Evolutionary conservation across 768 basidiomycete species (phyloP).

Genomic region (Kockovaella imperatae): DNA sequence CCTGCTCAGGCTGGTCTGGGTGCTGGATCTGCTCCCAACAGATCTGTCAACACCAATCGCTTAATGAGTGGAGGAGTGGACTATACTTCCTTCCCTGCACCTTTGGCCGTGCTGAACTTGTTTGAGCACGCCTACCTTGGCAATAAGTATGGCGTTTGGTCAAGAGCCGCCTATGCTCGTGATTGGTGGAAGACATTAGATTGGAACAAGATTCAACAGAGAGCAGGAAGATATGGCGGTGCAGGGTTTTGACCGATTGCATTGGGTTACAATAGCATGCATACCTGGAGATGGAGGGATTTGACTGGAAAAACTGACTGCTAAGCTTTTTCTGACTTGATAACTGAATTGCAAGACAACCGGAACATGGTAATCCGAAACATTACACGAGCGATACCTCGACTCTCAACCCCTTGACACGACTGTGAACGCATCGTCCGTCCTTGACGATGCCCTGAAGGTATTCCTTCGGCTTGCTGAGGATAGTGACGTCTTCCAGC

Average conservation of each 20-base stretch:
- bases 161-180: slow-evolving; percentile 31
- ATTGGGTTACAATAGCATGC: too few relatives aligned
- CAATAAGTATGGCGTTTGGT: slow-evolving; percentile 36
- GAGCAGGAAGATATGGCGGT: too few relatives aligned
- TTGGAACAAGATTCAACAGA: slow-evolving; percentile 28
- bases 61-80: too few relatives aligned
- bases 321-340: too few relatives aligned
- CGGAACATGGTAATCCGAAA: too few relatives aligned
- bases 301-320: too few relatives aligned
- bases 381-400: slow-evolving; percentile 15
- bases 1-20: too few relatives aligned
- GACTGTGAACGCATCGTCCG: slow-evolving; percentile 10
- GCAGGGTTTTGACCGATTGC: too few relatives aligned
- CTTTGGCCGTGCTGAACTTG: slow-evolving; percentile 38
- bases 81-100: slow-evolving; percentile 29
- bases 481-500: slow-evolving; percentile 47
- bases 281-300: too few relatives aligned
- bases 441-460: slow-evolving; percentile 37
- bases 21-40: too few relatives aligned
- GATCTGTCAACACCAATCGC: too few relatives aligned
- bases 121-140: slow-evolving; percentile 40
- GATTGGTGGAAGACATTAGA: slow-evolving; percentile 41
- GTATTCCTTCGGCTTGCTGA: slow-evolving; percentile 47
- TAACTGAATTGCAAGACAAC: too few relatives aligned
- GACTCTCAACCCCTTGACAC: slow-evolving; percentile 9